phyloP scores from a whole-genome alignment of 257 asterid genomes.

The Solanum neorickii region DNA sequence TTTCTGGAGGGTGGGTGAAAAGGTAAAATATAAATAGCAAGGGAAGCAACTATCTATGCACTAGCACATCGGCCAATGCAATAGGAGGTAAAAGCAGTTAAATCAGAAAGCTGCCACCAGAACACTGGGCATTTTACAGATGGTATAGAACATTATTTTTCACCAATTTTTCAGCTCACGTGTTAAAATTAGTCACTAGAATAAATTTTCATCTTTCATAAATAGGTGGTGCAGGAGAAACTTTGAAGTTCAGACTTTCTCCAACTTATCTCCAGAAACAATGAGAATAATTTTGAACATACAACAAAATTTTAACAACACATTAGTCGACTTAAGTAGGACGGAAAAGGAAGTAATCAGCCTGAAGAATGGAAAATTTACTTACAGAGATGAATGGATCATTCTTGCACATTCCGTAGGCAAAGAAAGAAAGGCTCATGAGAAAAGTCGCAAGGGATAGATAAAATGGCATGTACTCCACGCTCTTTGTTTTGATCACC shows the following conservation, averaged over 20 bases:
- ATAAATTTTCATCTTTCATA: not conserved
- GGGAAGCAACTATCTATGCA: slow-evolving; percentile 23
- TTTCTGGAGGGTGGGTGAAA: not conserved
- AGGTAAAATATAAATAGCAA: not conserved
- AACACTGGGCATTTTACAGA: slow-evolving; percentile 9
- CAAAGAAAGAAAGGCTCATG: slow-evolving; percentile 79
- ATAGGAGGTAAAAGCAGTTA: not conserved
- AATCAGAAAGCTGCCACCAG: not conserved
- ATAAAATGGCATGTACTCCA: slow-evolving; percentile 84
- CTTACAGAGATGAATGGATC: slow-evolving; percentile 70
- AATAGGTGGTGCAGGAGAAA: not conserved
- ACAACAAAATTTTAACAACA: not conserved
- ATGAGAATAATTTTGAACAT: not conserved
- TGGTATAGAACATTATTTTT: not conserved
- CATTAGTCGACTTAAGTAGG: not conserved
- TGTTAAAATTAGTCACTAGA: not conserved
- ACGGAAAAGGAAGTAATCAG: not conserved
- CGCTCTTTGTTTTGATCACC: slow-evolving; percentile 78
- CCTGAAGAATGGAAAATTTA: not conserved
- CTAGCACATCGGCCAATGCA: slow-evolving; percentile 17
- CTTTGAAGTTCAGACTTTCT: not conserved
- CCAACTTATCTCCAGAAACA: not conserved
- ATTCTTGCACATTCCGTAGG: slow-evolving; percentile 58
- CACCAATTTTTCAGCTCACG: not conserved
- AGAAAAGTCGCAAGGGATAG: slow-evolving; percentile 81